These are phyloP conservation scores for Orbilia javanica DNA, from an alignment of 2,329 filamentous ascomycete species.

Conservation along the genomic window DNA sequence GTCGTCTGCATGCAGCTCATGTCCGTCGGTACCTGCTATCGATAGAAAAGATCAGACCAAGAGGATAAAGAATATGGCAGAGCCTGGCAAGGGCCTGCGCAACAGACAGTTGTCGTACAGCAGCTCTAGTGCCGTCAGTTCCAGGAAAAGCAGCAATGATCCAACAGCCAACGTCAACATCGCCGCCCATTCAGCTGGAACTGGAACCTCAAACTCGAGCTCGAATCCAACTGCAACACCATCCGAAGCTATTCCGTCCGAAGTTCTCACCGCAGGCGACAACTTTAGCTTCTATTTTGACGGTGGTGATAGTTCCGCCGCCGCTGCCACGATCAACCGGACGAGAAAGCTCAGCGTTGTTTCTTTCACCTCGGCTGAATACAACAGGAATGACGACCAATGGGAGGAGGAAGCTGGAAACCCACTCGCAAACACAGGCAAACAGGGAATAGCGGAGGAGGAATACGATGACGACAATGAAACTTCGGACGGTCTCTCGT, in stretches of 20 bases:
- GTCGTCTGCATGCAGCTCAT: background rate
- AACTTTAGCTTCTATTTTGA: too few species aligned
- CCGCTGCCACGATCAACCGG: conserved; percentile 14
- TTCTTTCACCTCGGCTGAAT: conserved; percentile 48
- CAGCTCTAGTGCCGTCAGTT: conserved; percentile 34
- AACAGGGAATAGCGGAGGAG: conserved; percentile 18
- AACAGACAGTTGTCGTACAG: conserved; percentile 40
- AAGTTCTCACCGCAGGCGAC: background rate
- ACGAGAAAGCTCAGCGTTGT: conserved; percentile 53
- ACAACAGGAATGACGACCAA: conserved; percentile 50
- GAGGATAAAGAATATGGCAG: background rate
- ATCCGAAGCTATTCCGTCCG: background rate
- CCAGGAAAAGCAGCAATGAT: conserved; percentile 30
- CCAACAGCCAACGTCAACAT: conserved; percentile 7
- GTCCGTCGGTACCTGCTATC: conserved; percentile 8
- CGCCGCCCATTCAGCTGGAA: background rate
- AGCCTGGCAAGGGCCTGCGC: conserved; percentile 21
- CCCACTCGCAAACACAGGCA: background rate
- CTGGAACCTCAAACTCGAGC: background rate
- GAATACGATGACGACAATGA: background rate
- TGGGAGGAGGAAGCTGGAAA: conserved; percentile 8
- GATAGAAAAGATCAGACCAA: background rate
- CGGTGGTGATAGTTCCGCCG: background rate
- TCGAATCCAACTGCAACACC: background rate
- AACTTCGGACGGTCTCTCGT: conserved; percentile 21